These are phyloP conservation scores for Albugo laibachii DNA, from an alignment of 352 stramenopile genomes.

Conservation along the genomic window DNA sequence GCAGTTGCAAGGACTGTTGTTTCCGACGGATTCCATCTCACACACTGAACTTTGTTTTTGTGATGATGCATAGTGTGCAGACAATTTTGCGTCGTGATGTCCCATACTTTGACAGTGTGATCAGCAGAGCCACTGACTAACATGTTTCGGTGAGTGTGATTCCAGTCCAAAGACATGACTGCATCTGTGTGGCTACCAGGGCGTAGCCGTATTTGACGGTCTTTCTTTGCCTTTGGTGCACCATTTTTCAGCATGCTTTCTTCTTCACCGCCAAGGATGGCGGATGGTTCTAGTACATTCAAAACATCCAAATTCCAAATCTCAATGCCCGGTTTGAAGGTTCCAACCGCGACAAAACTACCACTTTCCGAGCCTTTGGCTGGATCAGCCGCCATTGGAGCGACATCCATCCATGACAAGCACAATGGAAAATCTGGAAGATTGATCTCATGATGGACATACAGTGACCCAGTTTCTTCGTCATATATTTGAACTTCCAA, in stretches of 20 bases:
- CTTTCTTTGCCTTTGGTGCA: conserved; percentile 42
- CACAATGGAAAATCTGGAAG: conserved; percentile 96
- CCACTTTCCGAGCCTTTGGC: conserved; percentile 58
- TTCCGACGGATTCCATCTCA: conserved; percentile 93
- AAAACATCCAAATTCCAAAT: conserved; percentile 99
- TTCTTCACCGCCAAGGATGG: conserved; percentile 87
- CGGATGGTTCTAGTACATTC: conserved; percentile 92
- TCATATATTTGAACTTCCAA: conserved; percentile 99
- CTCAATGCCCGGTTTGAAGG: conserved; percentile 98
- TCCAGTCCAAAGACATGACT: conserved; percentile 97
- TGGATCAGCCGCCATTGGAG: conserved; percentile 34
- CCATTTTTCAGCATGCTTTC: conserved; percentile 61
- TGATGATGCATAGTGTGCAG: conserved; percentile 96
- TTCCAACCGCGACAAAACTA: conserved; percentile 98
- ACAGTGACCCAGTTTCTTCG: conserved; percentile 90
- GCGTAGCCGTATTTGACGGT: conserved; percentile 52
- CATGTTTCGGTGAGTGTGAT: conserved; percentile 90
- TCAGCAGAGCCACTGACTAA: conserved; percentile 96
- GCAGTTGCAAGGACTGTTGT: conserved; percentile 90
- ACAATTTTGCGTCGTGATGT: conserved; percentile 82
- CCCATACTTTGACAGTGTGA: conserved; percentile 94
- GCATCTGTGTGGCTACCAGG: conserved; percentile 92
- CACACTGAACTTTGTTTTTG: conserved; percentile 94
- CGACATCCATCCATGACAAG: conserved; percentile 91
- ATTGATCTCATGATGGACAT: conserved; percentile 99